Base-by-base conservation (phyloP, 176 grass and related monocot species). In the Eragrostis nindensis region DNA sequence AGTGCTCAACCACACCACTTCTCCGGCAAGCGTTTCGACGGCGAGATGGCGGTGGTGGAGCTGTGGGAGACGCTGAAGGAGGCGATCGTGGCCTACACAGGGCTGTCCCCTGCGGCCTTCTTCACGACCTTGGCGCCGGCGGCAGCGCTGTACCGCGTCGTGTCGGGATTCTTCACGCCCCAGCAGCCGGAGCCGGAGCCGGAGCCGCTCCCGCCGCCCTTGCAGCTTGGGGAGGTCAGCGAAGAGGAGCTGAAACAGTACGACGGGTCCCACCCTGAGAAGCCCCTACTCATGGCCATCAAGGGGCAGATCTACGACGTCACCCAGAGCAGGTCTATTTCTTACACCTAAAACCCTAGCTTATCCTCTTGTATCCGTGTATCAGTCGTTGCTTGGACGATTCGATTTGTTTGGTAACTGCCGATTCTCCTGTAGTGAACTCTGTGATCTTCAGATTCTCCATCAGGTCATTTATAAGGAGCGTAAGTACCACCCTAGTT, bases 301-400 rank as follows among this genome's bases (percentile, higher is more conserved):
- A 94, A 89, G 82, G 83, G 84, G 36, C 92, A 92, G 84, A 94
- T 92, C 87, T 94, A 94, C 74, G 92, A 94, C 62, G 92, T 94
- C 77, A 87, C 92, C 3, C 92, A 92, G 88, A 94, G 92, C 92
- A 92, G 92, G 92, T 92, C 66, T 55, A 16, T 29, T 46, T 13
- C 59, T 24, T 18, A 12, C n/a, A 14, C n/a, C 40, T 7, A 16
- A 52, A 77, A 70, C 77, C 36, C 3, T 59, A 29, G 2, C 3
- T 5, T 64, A 9, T 2, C 11, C 25, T n/a, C 53, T 18, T 39
- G 22, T n/a, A 66, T 78, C 46, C 45, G 11, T 66, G 44, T 10
- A 10, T 16, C 60, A 5, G 8, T 64, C 13, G 77, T 14, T 48
- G 50, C 19, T 45, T 16, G 11, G 48, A 8, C 71, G 38, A 29